Evolutionary conservation across 176 grass and related monocot species (phyloP), one percentile per base, ranked within the genome.

Genomic region (Juncus effusus): DNA sequence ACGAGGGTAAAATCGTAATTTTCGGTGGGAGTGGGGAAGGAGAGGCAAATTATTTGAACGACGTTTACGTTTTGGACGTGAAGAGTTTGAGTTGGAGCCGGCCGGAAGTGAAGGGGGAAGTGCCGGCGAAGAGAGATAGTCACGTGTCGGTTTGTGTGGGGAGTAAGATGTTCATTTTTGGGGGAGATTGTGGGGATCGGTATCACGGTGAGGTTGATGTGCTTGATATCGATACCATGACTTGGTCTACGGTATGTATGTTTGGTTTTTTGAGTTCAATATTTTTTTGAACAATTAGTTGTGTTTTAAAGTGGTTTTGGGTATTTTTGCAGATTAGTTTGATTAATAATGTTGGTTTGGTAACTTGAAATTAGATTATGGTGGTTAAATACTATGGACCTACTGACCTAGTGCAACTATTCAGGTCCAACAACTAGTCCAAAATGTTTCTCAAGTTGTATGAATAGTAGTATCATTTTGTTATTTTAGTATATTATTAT

Each of bases 191-290:
- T 9, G 94, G 88, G 1, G 85, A 99, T 68, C 83, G 81, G 2
- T 99, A 93, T 76, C 94, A 87, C 7, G 85, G 88, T n/a, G 94
- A 99, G 75, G 85, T 99, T 7, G 88, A 93, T 55, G 83, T 93
- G 63, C 88, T 99, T 50, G 85, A 99, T 60, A 73, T 84, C 64
- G 73, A 87, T 61, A 78, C 42, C 38, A 99, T 99, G 85, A 52
- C 73, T 54, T 99, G 94, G 94, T 99, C 88, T 59, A 81, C 80
- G 89, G 94, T 99, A 84, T 79, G 82, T n/a, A 12, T 52, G 16
- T 42, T 36, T 41, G 35, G 59, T 42, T n/a, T 58, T 45, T 49
- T 58, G 13, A 7, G 10, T 44, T 7, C 35, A 13, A 52, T 40
- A 56, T 41, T 10, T 35, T 60, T 12, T 7, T 8, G 49, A 52